These are phyloP conservation scores for Podaxis mareebaensis DNA, from an alignment of 768 basidiomycete species.

Conservation along the genomic window DNA sequence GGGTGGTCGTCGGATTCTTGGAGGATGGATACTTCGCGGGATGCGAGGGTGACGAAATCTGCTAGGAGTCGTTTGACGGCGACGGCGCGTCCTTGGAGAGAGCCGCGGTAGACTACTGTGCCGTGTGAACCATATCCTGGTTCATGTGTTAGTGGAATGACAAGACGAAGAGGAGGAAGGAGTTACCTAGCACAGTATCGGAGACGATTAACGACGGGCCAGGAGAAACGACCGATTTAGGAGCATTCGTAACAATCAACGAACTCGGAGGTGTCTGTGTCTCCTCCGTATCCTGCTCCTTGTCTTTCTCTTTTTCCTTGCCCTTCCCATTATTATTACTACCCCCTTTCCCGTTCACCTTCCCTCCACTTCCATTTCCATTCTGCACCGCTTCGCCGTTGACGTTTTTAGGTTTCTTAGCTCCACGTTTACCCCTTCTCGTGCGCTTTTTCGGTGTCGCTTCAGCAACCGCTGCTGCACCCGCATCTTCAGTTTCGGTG, in stretches of 20 bases:
- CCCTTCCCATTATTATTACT: constrained; percentile 4
- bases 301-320: constrained; percentile 21
- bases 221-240: constrained; percentile 26
- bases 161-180: not conserved
- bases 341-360: constrained; percentile 23
- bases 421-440: constrained; percentile 52
- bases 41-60: constrained; percentile 93
- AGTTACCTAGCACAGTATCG: constrained; percentile 71
- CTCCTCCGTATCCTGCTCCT: constrained; percentile 33
- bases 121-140: constrained; percentile 95
- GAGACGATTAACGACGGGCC: constrained; percentile 67
- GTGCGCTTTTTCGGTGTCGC: constrained; percentile 45
- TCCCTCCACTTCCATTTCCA: constrained; percentile 42
- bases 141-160: not conserved
- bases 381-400: constrained; percentile 24
- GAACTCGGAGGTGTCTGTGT: constrained; percentile 22
- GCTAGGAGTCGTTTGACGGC: constrained; percentile 97
- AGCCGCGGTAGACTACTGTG: constrained; percentile 92
- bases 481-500: constrained; percentile 29
- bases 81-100: constrained; percentile 95
- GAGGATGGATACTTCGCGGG: constrained; percentile 90
- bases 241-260: constrained; percentile 25
- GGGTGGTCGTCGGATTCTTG: constrained; percentile 98
- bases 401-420: constrained; percentile 46
- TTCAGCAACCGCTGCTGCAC: constrained; percentile 17